Evolutionary conservation across 768 basidiomycete species (phyloP), one percentile per base, ranked within the genome.

Genomic region (Psilocybe azurescens): DNA sequence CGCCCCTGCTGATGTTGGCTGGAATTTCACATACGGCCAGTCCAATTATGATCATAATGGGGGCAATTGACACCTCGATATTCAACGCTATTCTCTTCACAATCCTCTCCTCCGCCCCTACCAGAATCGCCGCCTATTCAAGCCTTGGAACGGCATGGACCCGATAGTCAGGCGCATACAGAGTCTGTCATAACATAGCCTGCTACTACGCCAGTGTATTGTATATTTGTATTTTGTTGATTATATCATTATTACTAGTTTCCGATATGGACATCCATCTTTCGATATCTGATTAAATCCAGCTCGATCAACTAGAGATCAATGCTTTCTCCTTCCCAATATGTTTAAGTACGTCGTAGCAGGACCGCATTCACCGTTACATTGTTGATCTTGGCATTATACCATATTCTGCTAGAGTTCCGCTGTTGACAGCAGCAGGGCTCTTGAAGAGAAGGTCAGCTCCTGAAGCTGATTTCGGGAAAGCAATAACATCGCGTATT

Each of bases 401-500:
- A 66, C 86, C 86, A 73, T 93, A 93, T 71, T 89, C 85, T 65
- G 79, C 67, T 56, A 94, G 75, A 36, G 84, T 78, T 36, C 84
- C 81, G 24, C 76, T 71, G 59, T 72, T 69, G 58, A 88, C 81
- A 16, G 83, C 68, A 11, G 92, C 87, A 44, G 96, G 96, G 75
- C 94, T 94, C 75, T 87, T 90, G 82, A 97, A 95, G 41, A 97
- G 86, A 47, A 89, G 85, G 76, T 98, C 96, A 24, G 87, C 84
- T 5, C 96, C 95, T 61, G 79, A 85, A 44, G 87, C 86, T 7
- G 91, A 90, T 80, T 98, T 98, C 8, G 96, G 96, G 79, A 98
- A 98, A 18, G 96, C 96, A 66, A 98, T 97, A 65, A 98, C 96
- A 69, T 97, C 95, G 63, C 94, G 85, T 67, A 98, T 98, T 41